Base-by-base conservation (phyloP, 2,329 filamentous ascomycete genomes). In the Apiospora hydei region DNA sequence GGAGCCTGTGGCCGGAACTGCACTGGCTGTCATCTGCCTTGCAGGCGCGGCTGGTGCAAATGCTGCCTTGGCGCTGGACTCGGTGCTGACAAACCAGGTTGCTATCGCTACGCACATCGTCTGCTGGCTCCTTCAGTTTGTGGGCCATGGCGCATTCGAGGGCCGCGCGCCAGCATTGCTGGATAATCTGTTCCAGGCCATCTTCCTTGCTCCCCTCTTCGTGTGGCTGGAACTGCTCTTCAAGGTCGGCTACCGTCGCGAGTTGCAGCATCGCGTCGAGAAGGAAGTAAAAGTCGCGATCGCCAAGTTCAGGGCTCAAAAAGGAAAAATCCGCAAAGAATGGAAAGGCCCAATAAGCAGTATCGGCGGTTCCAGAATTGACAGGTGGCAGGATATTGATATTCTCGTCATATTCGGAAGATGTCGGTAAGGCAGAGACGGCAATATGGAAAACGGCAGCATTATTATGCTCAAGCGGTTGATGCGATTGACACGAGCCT, bases 141-240 rank as follows among this genome's bases (percentile, higher is more conserved):
- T 98, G 69, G 96, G 96, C 41, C 96, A 99, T 80, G 95, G 95
- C 49, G 90, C 88, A 69, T 98, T 94, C 77, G 96, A 98, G 83
- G 91, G 93, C 26, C 90, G 96, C 70, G 94, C 95, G 3, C 96
- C 96, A 10, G 96, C 95, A 5, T 84, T 98, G 75, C 85, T 98
- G 67, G 95, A 98, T 83, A 98, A 98, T 79, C 84, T 98, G 57
- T 87, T 97, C 67, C 96, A 98, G 83, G 95, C 96, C 41, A 83
- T 98, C 75, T 96, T 98, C 79, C 87, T 98, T 34, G 96, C 96
- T 0, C 96, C 96, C 11, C 92, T 99, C 79, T 99, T 98, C 78
- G 96, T 98, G 72, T 99, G 96, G 94, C 92, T 99, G 77, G 95
- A 98, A 85, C 84, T 97, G 34, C 87, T 99, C 38, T 99, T 99